Base-by-base conservation (phyloP, 345 rosid genomes). In the Euphorbia lathyris region DNA sequence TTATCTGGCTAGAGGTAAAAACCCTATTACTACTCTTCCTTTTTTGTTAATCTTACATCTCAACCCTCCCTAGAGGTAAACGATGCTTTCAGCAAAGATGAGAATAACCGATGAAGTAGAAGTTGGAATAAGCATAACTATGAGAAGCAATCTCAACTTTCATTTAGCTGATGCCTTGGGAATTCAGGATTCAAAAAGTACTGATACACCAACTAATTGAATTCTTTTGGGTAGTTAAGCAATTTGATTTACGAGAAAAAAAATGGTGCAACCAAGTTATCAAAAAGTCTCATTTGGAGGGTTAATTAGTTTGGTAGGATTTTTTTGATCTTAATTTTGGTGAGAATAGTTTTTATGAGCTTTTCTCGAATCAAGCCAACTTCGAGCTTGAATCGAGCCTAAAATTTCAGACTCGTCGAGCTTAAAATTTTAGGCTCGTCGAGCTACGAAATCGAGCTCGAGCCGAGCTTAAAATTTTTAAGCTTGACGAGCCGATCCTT, bases 101-200 rank as follows among this genome's bases (percentile, higher is more conserved):
- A 91, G 82, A 81, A 82, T 76, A 71, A 83, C 88, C 4, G 93
- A 88, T 53, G 88, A 78, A 58, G 90, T 81, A 25, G 76, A 82
- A 45, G 76, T 83, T 53, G 96, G 92, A 12, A 82, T 86, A 74
- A 90, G 79, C 79, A 82, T 89, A 77, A 87, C 96, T 0, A 87
- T 88, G 97, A 92, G 87, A 83, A 83, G 74, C 76, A 88, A 75
- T 80, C 72, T 91, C 81, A 92, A 89, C 85, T 82, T 90, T 63
- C 84, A 72, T 32, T 26, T 92, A 26, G 97, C 92, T 1, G 96
- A 90, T 25, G 99, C 97, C 45, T 79, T 90, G 25, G 88, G 83
- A 9, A 78, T 84, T 26, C 71, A 72, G 14, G 84, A 78, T 51
- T 23, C 79, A 62, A 10, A 20, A 16, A 32, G 5, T 7, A 32